Evolutionary conservation across 495 filamentous ascomycete genomes (phyloP), one percentile per base, ranked within the genome.

Genomic region (Alectoria sarmentosa): DNA sequence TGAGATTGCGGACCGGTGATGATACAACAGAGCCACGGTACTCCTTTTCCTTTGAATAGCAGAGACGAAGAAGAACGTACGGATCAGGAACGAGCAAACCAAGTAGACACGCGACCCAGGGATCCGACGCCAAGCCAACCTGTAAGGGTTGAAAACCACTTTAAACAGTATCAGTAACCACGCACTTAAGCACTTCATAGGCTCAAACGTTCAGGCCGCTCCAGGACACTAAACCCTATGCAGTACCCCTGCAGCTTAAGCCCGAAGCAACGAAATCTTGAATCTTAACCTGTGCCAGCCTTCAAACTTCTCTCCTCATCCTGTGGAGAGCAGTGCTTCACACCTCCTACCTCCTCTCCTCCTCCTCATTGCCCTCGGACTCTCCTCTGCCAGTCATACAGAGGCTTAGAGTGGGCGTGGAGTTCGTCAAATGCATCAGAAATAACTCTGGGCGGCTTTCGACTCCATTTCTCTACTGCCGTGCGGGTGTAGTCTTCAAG

Each of bases 281-380:
- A 69, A 15, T 48, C 46, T 63, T 21, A 46, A 59, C 41, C 38
- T 39, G 56, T 64, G 67, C 49, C 67, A 65, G 67, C 58, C 61
- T 64, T 58, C 62, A 48, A 56, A 42, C 62, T 64, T 58, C 69
- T 71, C 72, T 73, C 70, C 65, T 75, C 78, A 80, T 78, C 79
- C 72, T 76, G 75, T 72, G 76, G 76, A 64, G 56, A 66, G 61
- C 61, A 58, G 79, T 80, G 75, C 78, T 82, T 58, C 78, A 79
- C 76, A 80, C 76, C 78, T 80, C 81, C 78, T 79, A 78, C 74
- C 76, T 75, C 73, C 69, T 64, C 68, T 67, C 69, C 68, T 60
- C 76, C 77, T 78, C 77, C 72, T 76, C 77, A 73, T 74, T 72
- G 60, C 69, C 67, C 74, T 76, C 77, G 74, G 73, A 52, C 65